phyloP scores from a whole-genome alignment of 2,329 filamentous ascomycete genomes.

The Phaeosphaeria sp. region DNA sequence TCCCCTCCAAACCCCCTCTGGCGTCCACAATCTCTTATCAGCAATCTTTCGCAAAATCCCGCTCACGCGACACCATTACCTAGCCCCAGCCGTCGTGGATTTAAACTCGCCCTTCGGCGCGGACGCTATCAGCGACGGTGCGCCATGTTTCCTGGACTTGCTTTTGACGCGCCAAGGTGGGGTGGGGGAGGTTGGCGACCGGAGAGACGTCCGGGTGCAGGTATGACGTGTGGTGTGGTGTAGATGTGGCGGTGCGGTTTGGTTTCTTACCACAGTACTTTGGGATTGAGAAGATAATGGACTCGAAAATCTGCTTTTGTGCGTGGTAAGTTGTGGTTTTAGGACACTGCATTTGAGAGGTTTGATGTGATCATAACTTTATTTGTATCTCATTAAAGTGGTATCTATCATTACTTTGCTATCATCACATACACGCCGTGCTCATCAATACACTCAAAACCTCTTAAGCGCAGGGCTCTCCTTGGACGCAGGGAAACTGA shows the following conservation, averaged over 20 bases:
- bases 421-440: not conserved
- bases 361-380: too few species aligned
- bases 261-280: too few species aligned
- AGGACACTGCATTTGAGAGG: too few species aligned
- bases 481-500: conserved; percentile 58
- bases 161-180: not conserved
- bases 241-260: not conserved
- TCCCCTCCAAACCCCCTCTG: too few species aligned
- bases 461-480: conserved; percentile 61
- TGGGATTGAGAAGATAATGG: too few species aligned
- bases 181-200: not conserved
- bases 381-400: not conserved
- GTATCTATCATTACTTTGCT: not conserved
- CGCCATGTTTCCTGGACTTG: not conserved
- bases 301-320: too few species aligned
- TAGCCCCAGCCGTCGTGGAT: not conserved
- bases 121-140: not conserved
- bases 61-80: conserved; percentile 1
- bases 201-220: not conserved
- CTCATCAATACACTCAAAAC: conserved; percentile 32
- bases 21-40: not conserved
- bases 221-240: not conserved
- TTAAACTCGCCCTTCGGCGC: not conserved
- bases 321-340: too few species aligned
- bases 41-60: not conserved